These are phyloP conservation scores for Naganishia vishniacii DNA, from an alignment of 768 basidiomycete species.

Conservation along the genomic window DNA sequence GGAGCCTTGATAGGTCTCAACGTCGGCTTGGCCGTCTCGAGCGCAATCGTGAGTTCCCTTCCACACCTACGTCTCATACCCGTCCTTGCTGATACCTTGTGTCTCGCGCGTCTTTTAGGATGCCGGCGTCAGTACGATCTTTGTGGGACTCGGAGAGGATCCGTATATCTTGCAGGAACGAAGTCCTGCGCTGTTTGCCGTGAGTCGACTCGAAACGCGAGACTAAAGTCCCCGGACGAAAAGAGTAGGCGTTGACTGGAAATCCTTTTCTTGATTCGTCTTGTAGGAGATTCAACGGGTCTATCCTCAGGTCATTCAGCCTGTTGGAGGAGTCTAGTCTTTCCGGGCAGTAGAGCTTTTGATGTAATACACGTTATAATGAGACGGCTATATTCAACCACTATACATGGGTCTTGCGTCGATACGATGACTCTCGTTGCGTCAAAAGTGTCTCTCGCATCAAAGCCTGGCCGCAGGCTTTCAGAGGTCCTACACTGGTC, in stretches of 20 bases:
- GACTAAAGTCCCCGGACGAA: too few species aligned
- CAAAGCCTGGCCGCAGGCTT: too few species aligned
- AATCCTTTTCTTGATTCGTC: too few species aligned
- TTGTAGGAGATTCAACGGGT: slow-evolving; percentile 38
- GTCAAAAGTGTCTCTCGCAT: too few species aligned
- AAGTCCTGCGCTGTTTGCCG: slow-evolving; percentile 62
- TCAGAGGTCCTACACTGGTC: too few species aligned
- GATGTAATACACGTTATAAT: too few species aligned
- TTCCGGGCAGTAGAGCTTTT: not conserved
- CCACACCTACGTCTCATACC: too few species aligned
- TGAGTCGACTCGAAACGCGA: too few species aligned
- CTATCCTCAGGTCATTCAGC: slow-evolving; percentile 67
- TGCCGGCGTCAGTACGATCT: slow-evolving; percentile 84
- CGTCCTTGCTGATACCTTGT: not conserved
- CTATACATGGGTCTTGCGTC: too few species aligned
- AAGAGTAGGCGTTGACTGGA: too few species aligned
- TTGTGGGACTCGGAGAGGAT: slow-evolving; percentile 79
- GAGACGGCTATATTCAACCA: too few species aligned
- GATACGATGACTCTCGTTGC: too few species aligned
- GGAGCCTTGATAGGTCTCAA: slow-evolving; percentile 70
- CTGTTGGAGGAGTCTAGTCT: slow-evolving; percentile 49
- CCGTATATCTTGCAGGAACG: slow-evolving; percentile 69
- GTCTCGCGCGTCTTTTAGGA: slow-evolving; percentile 49
- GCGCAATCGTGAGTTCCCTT: slow-evolving; percentile 35
- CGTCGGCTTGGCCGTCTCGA: slow-evolving; percentile 45